Evolutionary conservation across 257 asterid genomes (phyloP).

Genomic region (Nicotiana noctiflora): DNA sequence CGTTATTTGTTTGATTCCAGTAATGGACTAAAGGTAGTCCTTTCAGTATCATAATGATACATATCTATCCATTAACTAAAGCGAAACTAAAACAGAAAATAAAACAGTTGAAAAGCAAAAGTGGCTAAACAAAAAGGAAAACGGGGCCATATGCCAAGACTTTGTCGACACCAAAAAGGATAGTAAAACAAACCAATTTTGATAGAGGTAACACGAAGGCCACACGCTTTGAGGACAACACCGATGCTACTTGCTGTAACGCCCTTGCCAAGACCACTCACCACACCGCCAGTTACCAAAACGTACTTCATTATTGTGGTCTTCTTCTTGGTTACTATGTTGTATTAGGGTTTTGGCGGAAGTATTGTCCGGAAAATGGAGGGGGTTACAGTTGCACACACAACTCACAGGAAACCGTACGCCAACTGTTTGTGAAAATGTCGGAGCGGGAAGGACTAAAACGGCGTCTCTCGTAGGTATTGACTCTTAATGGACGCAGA

Average conservation of each 20-base stretch:
- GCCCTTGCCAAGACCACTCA: constrained; percentile 98
- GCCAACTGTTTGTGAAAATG: constrained; percentile 22
- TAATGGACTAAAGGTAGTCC: neutral
- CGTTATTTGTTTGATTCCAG: neutral
- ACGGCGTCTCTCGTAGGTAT: neutral
- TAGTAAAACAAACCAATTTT: constrained; percentile 59
- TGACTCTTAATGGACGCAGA: neutral
- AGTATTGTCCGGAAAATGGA: neutral
- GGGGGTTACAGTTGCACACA: neutral
- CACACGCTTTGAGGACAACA: constrained; percentile 92
- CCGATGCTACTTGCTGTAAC: constrained; percentile 99
- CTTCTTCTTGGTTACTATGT: neutral
- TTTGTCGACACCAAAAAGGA: neutral
- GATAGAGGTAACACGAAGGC: constrained; percentile 92
- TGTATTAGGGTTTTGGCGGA: neutral
- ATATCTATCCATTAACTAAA: neutral
- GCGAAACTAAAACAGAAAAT: neutral
- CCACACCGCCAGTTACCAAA: constrained; percentile 92
- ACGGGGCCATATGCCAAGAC: neutral
- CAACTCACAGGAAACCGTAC: neutral
- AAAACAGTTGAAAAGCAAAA: neutral
- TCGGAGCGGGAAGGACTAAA: constrained; percentile 29
- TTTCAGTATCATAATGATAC: neutral
- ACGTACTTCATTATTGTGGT: constrained; percentile 70
- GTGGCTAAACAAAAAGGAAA: neutral